Conservation (phyloP, 164 flowering plant species). For the Vitis rupestris region DNA sequence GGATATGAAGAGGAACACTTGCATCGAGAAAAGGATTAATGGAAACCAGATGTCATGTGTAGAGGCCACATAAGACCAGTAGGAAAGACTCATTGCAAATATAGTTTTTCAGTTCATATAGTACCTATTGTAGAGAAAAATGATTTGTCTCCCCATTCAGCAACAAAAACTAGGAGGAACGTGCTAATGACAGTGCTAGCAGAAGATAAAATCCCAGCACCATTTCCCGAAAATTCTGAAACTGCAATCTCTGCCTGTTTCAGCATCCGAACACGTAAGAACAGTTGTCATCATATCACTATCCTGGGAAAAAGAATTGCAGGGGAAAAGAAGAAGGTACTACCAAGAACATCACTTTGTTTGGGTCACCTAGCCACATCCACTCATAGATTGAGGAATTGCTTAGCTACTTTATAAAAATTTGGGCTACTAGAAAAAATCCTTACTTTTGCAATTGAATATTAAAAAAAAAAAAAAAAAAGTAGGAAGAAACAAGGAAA, state of each 20-base stretch:
- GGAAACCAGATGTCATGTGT: not conserved
- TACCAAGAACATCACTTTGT: not conserved
- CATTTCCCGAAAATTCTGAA: slow-evolving; percentile 86
- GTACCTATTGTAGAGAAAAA: slow-evolving; percentile 98
- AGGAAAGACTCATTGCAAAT: not conserved
- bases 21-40: slow-evolving; percentile 3
- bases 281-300: not conserved
- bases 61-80: not conserved
- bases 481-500: too few relatives aligned
- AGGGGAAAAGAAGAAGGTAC: not conserved
- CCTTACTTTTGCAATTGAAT: too few relatives aligned
- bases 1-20: slow-evolving; percentile 4
- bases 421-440: too few relatives aligned
- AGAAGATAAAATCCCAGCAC: slow-evolving; percentile 87
- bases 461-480: too few relatives aligned
- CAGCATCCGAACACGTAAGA: slow-evolving; percentile 8
- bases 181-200: slow-evolving; percentile 84
- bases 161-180: slow-evolving; percentile 83
- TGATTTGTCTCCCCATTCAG: slow-evolving; percentile 99
- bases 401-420: too few relatives aligned
- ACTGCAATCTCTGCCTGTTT: slow-evolving; percentile 95
- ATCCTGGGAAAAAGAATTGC: not conserved
- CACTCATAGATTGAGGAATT: too few relatives aligned
- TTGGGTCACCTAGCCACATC: not conserved
- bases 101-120: not conserved